Evolutionary conservation across 2,329 filamentous ascomycete species (phyloP), one percentile per base, ranked within the genome.

Genomic region (Fusarium sp.): DNA sequence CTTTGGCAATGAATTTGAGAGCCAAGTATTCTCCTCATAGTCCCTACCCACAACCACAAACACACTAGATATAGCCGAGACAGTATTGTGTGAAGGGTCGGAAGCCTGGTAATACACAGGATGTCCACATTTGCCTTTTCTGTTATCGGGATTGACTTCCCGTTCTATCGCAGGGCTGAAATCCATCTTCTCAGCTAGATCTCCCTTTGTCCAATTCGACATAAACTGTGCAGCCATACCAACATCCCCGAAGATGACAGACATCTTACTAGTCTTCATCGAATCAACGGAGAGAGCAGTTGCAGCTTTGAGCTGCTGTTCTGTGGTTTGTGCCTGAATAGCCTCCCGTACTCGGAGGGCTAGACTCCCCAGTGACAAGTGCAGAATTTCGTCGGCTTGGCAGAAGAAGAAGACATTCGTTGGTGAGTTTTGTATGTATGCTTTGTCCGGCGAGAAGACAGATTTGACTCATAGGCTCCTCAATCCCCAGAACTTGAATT

Each of bases 191-290:
- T 70, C 62, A 8, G 46, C n/a, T 4, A 71, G 50, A 4, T 38
- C 53, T 0, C 44, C 69, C 15, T 67, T 71, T 13, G 42, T 54
- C 69, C 69, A 72, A 28, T 71, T 72, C 2, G 69, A 71, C 66
- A 71, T 60, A 8, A 67, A 64, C 11, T 62, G 62, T 2, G 61
- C 42, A 4, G 56, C 49, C 56, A 71, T 70, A 11, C 65, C 44
- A 13, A 55, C 57, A 8, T 59, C 55, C 2, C 62, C 62, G 16
- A 65, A 65, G 8, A 72, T 55, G 3, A 62, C 54, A 2, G 51
- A 54, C 49, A 57, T 58, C 11, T 53, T 60, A 1, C 16, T 69
- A 4, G 41, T 26, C 11, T n/a, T 55, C 56, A 71, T 56, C 10
- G 67, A 66, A 11, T 69, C 61, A 3, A 51, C 33, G 8, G 57